These are phyloP conservation scores for Lupinus albus DNA, from an alignment of 306 rosid genomes.

Conservation along the genomic window DNA sequence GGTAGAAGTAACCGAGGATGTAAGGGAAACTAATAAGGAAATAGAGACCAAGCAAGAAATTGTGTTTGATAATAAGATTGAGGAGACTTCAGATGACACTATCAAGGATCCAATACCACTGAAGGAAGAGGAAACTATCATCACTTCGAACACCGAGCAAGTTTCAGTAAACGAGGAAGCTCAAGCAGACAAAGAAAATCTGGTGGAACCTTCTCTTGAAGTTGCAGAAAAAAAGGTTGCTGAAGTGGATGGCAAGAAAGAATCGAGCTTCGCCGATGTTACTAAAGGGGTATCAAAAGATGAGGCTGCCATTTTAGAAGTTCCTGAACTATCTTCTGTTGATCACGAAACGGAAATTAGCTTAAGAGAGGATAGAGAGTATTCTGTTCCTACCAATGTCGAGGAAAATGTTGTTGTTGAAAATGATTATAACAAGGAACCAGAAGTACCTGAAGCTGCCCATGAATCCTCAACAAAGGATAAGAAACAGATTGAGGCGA, in stretches of 20 bases:
- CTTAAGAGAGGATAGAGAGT: conserved; percentile 35
- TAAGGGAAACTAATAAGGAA: conserved; percentile 37
- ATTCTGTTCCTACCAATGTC: conserved; percentile 26
- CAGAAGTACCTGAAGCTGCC: conserved; percentile 36
- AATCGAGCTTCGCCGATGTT: conserved; percentile 36
- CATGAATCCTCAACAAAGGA: conserved; percentile 43
- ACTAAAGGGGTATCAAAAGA: conserved; percentile 39
- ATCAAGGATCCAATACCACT: conserved; percentile 23
- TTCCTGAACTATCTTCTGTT: conserved; percentile 25
- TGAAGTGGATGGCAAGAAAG: conserved; percentile 47
- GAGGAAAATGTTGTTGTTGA: conserved; percentile 43
- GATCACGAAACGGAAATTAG: conserved; percentile 38
- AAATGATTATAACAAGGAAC: conserved; percentile 48
- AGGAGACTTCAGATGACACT: conserved; percentile 38
- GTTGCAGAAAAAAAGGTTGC: conserved; percentile 38
- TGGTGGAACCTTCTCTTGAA: conserved; percentile 44
- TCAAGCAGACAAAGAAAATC: conserved; percentile 27
- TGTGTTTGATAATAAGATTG: conserved; percentile 28
- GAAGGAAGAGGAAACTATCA: conserved; percentile 40
- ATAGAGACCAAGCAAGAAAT: conserved; percentile 41
- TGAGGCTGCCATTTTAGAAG: conserved; percentile 10
- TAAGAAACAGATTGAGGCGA: conserved; percentile 47
- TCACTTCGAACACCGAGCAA: conserved; percentile 17
- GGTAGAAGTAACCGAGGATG: conserved; percentile 39
- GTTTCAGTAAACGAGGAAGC: conserved; percentile 40